Conservation (phyloP, 768 basidiomycete genomes). For the Rhodotorula kratochvilovae region DNA sequence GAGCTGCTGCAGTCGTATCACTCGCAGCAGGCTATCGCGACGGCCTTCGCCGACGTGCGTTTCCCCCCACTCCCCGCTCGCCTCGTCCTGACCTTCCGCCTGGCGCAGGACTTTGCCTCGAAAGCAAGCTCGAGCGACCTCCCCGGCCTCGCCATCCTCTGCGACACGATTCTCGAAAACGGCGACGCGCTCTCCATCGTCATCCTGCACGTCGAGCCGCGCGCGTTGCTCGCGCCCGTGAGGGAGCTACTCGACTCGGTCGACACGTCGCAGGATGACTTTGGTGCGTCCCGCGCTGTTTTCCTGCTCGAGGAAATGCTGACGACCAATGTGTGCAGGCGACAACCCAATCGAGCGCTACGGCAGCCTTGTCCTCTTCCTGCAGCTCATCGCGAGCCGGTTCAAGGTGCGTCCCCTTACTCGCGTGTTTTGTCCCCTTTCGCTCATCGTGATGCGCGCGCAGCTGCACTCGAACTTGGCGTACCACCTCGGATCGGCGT, state of each 20-base stretch:
- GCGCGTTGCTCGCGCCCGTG: slow-evolving; percentile 12
- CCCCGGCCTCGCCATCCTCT: neutral
- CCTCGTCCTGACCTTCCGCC: accelerated
- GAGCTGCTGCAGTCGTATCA: neutral
- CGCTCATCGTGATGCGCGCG: accelerated
- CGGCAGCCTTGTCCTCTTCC: slow-evolving; percentile 23
- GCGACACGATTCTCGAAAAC: slow-evolving; percentile 7
- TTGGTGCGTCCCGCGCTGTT: neutral
- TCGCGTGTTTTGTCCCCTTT: neutral
- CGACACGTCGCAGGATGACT: slow-evolving; percentile 13
- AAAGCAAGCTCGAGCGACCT: neutral
- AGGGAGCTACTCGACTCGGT: slow-evolving; percentile 16
- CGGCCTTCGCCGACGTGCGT: slow-evolving; percentile 5
- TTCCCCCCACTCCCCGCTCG: neutral
- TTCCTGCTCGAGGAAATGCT: neutral
- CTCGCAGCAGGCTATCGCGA: neutral
- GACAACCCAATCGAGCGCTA: slow-evolving; percentile 34
- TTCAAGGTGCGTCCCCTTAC: slow-evolving; percentile 9
- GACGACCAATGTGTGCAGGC: neutral
- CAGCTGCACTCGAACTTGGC: slow-evolving; percentile 24
- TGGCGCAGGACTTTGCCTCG: no score
- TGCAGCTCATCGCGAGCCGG: slow-evolving; percentile 20
- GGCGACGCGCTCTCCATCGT: slow-evolving; percentile 6
- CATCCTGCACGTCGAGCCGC: slow-evolving; percentile 24
- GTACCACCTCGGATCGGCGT: slow-evolving; percentile 26